Base-by-base conservation (phyloP, 495 filamentous ascomycete species). In the Penicillium turbatum region DNA sequence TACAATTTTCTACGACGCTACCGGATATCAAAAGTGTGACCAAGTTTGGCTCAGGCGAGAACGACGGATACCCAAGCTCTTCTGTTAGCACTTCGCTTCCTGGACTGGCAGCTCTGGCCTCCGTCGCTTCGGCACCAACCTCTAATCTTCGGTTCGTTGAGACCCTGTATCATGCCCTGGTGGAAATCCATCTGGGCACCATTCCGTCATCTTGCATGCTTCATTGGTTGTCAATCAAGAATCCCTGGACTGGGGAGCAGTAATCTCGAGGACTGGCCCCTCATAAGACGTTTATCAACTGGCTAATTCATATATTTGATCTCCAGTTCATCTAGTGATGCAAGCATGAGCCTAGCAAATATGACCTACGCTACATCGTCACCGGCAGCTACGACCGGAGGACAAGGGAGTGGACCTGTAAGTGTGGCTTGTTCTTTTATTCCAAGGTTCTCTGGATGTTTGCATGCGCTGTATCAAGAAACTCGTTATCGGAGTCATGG, bases 111-210 rank as follows among this genome's bases (percentile, higher is more conserved):
- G 76, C 83, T 26, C 74, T 90, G 57, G 84, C 86, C 46, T 80
- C 81, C 39, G 74, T 83, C 56, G 82, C 79, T 42, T 80, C 82
- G 24, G 73, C 79, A 47, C 77, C 80, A 31, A 82, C 84, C 60
- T 82, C 82, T 49, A 86, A 85, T 70, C 64, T 81, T 61, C 83
- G 87, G 87, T 91, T 75, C 53, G 79, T 79, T 15, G n/a, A 42
- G 21, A 21, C 35, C 35, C 47, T 30, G 19, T 34, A 31, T 29
- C 30, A 26, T 4, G 17, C n/a, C 19, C 9, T 2, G 16, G 13
- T 32, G 12, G n/a, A 26, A 32, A 11, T 5, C 15, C 11, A 30
- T 15, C 34, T 4, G 27, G 5, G 16, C 26, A 5, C 19, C 6
- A 51, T n/a, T n/a, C n/a, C n/a, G 17, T 13, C 19, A 38, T 48